Evolutionary conservation across 495 filamentous ascomycete species (phyloP).

Genomic region (Xanthoparmelia taractica): DNA sequence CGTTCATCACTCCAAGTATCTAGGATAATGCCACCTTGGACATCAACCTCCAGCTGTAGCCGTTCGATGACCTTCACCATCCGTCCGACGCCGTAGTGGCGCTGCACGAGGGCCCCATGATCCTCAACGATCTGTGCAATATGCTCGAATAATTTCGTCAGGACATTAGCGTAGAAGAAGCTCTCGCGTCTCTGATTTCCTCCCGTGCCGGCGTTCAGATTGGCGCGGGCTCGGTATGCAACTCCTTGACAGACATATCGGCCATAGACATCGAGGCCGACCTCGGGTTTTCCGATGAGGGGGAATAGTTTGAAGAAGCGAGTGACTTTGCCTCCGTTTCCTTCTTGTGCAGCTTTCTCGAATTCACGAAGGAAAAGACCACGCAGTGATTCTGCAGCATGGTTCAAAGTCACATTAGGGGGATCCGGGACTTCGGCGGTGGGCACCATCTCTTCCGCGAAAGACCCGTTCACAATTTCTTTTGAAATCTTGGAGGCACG

Average conservation of each 20-base stretch:
- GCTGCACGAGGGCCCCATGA: constrained; percentile 81
- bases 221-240: constrained; percentile 68
- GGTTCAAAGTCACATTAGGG: constrained; percentile 77
- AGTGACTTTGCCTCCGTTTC: constrained; percentile 79
- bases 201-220: constrained; percentile 57
- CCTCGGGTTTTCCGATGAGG: constrained; percentile 80
- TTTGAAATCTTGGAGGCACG: constrained; percentile 73
- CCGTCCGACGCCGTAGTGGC: constrained; percentile 82
- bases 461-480: constrained; percentile 72
- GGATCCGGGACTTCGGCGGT: constrained; percentile 92
- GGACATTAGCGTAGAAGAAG: constrained; percentile 84
- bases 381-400: constrained; percentile 79
- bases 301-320: constrained; percentile 98
- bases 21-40: constrained; percentile 93
- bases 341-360: constrained; percentile 78
- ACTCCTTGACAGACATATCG: constrained; percentile 93
- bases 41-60: constrained; percentile 86
- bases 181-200: constrained; percentile 57
- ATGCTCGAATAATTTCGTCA: constrained; percentile 93
- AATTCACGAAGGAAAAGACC: constrained; percentile 89
- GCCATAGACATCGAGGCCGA: constrained; percentile 89
- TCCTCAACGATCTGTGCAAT: constrained; percentile 92
- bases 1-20: constrained; percentile 94
- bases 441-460: constrained; percentile 87
- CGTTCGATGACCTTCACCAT: constrained; percentile 96